phyloP scores from a whole-genome alignment of 1,284 basidiomycete genomes.

The Rhodotorula mucilaginosa region DNA sequence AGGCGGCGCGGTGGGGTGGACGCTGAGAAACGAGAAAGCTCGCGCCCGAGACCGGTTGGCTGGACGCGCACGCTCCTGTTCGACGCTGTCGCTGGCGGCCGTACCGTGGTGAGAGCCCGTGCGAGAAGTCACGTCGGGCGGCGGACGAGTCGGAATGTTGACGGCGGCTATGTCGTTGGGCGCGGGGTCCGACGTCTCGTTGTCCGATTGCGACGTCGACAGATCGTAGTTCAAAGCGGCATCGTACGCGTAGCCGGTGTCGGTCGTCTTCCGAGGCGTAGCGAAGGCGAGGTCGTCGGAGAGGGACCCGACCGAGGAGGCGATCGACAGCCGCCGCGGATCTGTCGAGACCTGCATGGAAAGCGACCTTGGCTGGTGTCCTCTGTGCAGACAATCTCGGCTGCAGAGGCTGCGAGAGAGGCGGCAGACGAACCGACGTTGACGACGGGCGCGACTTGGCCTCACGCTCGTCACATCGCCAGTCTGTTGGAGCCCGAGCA shows the following conservation, averaged over 20 bases:
- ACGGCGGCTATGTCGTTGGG: no score
- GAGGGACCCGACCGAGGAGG: conserved; percentile 9
- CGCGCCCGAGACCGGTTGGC: background rate
- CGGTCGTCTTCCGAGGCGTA: no score
- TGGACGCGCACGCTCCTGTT: no score
- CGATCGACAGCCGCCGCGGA: conserved; percentile 6
- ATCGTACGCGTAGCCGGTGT: conserved; percentile 3
- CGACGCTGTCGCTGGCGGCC: background rate
- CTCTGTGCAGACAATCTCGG: no score
- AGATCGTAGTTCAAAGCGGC: background rate
- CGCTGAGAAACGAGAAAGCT: conserved; percentile 10
- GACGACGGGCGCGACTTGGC: no score
- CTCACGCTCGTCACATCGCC: no score
- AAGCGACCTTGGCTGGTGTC: no score
- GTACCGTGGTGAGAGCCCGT: background rate
- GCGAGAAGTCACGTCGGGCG: background rate
- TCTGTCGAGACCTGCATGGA: background rate
- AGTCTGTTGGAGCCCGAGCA: no score
- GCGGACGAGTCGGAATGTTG: background rate
- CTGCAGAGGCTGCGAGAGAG: no score
- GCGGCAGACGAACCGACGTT: no score
- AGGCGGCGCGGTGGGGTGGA: background rate
- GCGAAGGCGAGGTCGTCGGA: conserved; percentile 12
- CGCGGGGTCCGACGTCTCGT: background rate
- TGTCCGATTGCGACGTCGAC: background rate